Evolutionary conservation across 23 red algal genomes (phyloP).

Genomic region (Gracilaria vermiculophylla): DNA sequence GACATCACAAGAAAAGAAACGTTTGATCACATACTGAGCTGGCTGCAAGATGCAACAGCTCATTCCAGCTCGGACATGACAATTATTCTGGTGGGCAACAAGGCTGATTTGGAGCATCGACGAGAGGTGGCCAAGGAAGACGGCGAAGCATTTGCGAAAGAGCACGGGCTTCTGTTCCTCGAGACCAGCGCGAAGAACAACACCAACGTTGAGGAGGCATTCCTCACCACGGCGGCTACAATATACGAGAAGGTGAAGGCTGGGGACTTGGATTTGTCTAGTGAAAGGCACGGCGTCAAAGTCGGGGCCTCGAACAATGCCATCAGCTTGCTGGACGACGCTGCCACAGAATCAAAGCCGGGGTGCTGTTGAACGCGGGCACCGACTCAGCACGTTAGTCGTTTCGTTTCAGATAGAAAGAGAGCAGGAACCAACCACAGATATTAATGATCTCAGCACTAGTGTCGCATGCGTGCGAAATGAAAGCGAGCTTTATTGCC

Average conservation of each 20-base stretch:
- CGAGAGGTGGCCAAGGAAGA: constrained; percentile 80
- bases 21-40: constrained; percentile 82
- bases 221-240: constrained; percentile 61
- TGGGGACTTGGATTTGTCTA: constrained; percentile 85
- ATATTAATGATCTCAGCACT: background rate
- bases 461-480: constrained; percentile 18
- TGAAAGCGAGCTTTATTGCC: background rate
- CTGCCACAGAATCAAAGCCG: constrained; percentile 34
- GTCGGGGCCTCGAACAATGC: constrained; percentile 62
- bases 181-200: constrained; percentile 93
- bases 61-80: constrained; percentile 90
- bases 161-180: constrained; percentile 91
- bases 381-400: background rate
- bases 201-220: constrained; percentile 87
- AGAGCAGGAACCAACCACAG: background rate
- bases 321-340: constrained; percentile 61
- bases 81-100: constrained; percentile 94
- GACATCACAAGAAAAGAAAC: constrained; percentile 97
- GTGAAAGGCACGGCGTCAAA: constrained; percentile 91
- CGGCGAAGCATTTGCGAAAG: constrained; percentile 87
- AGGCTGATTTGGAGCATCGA: constrained; percentile 95
- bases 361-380: constrained; percentile 36
- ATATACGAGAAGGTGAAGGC: constrained; percentile 92
- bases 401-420: background rate
- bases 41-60: constrained; percentile 83